Conservation (phyloP, 2,329 filamentous ascomycete species). For the Coniochaeta ligniaria region DNA sequence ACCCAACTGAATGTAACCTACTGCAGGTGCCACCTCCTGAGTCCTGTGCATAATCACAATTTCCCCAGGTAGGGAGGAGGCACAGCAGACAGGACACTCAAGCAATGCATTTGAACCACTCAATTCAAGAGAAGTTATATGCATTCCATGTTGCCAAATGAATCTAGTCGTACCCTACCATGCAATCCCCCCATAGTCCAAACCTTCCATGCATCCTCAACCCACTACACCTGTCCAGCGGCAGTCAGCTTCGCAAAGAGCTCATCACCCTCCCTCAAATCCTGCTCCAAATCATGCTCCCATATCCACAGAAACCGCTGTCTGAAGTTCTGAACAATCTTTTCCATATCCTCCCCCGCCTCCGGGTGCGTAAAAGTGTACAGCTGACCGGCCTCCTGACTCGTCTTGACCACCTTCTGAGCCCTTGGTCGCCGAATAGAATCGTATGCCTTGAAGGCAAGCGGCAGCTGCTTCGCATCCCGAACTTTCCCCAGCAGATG, state of each 20-base stretch:
- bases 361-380: slow-evolving; percentile 18
- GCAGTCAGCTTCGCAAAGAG: not conserved
- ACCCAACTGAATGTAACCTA: too few species aligned
- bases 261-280: not conserved
- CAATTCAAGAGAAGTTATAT: too few species aligned
- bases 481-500: slow-evolving; percentile 9
- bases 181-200: too few species aligned
- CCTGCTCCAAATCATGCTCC: slow-evolving; percentile 19
- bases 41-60: too few species aligned
- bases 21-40: too few species aligned
- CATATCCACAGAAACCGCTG: slow-evolving; percentile 23
- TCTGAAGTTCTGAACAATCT: slow-evolving; percentile 21
- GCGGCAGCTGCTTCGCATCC: not conserved
- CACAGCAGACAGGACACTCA: too few species aligned
- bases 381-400: slow-evolving; percentile 2
- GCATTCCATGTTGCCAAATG: too few species aligned
- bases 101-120: too few species aligned
- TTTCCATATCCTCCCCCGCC: slow-evolving; percentile 19
- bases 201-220: too few species aligned
- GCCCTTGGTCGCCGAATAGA: slow-evolving; percentile 6
- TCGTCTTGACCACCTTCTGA: slow-evolving; percentile 8
- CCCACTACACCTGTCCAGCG: too few species aligned
- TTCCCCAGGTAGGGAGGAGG: too few species aligned
- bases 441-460: slow-evolving; percentile 9
- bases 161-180: too few species aligned